Evolutionary conservation across 2,329 filamentous ascomycete species (phyloP), one percentile per base, ranked within the genome.

Genomic region (Cladosporium sp.): DNA sequence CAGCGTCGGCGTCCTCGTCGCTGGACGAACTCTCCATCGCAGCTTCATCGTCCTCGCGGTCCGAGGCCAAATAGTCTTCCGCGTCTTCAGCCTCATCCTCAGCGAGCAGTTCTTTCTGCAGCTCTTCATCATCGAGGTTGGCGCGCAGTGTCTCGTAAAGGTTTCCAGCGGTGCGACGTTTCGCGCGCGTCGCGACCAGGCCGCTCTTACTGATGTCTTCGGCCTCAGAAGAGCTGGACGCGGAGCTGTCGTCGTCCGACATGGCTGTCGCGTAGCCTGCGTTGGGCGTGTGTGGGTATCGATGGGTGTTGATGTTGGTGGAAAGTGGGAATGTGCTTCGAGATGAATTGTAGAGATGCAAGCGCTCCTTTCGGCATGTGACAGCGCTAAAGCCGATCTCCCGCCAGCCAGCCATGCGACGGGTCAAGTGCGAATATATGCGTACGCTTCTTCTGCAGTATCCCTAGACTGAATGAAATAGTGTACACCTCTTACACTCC

Each of bases 21-120:
- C 93, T 90, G 69, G 92, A 91, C 0, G 88, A 91, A 0, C 92
- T 96, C 16, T 96, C 92, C 82, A 97, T 89, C 56, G 91, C 89
- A 70, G 91, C 88, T 65, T 85, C 82, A 55, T 86, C 84, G 44
- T 87, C 85, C 5, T 83, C 83, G 69, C 69, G 68, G 44, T 78
- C 75, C 10, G 74, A 76, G 8, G 79, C 78, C 58, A 80, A 78
- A 58, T 78, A 79, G 57, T 80, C 78, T 56, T 78, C 73, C 55
- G 72, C 70, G 35, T 75, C 73, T 29, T 79, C 79, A 61, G 85
- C 82, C 52, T 87, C 84, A 44, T 89, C 86, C 11, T 84, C 83
- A 67, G 70, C 74, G 5, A 78, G 68, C 1, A 77, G 69, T 61
- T 81, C 78, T 59, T 80, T 79, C 60, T 77, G 77, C 50, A 80